A percentile compares a stretch with the other conserved stretches of the same genome.
Conservation (phyloP, 2,329 filamentous ascomycete species). For the Sporothrix inflata region DNA sequence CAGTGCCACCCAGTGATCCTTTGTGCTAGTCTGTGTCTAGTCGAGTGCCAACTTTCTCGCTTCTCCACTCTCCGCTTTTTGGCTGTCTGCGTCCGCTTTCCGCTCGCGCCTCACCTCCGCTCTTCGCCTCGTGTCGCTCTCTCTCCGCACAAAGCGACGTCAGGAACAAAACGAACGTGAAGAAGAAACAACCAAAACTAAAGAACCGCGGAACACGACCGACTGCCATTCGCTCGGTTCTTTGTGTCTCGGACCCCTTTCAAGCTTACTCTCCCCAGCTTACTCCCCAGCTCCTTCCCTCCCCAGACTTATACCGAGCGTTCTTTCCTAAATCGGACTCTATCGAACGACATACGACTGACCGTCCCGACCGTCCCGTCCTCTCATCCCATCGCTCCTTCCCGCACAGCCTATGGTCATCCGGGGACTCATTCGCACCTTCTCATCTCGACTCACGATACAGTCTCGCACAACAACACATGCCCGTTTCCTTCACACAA, state of each 20-base stretch:
- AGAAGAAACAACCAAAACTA: neutral
- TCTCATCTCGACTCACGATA: neutral
- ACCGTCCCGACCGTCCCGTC: neutral
- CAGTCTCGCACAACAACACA: neutral
- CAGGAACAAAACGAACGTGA: neutral
- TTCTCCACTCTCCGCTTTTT: neutral
- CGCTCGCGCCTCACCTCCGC: neutral
- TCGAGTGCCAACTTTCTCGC: neutral
- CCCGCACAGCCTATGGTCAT: neutral
- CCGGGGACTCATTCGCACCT: neutral
- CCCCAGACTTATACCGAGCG: neutral
- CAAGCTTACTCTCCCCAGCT: neutral
- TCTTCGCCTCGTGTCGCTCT: slow-evolving; percentile 2
- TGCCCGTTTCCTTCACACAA: neutral
- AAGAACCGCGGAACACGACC: neutral
- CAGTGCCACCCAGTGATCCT: slow-evolving; percentile 17
- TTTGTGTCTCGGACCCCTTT: neutral
- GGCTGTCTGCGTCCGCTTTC: neutral
- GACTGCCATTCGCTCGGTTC: neutral
- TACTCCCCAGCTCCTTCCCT: neutral
- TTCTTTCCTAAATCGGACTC: slow-evolving; percentile 13
- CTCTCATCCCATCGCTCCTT: neutral
- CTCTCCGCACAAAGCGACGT: neutral
- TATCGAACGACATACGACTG: neutral
- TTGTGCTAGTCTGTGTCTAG: neutral